Conservation (phyloP, 2,329 filamentous ascomycete species). For the Xylaria sp. region DNA sequence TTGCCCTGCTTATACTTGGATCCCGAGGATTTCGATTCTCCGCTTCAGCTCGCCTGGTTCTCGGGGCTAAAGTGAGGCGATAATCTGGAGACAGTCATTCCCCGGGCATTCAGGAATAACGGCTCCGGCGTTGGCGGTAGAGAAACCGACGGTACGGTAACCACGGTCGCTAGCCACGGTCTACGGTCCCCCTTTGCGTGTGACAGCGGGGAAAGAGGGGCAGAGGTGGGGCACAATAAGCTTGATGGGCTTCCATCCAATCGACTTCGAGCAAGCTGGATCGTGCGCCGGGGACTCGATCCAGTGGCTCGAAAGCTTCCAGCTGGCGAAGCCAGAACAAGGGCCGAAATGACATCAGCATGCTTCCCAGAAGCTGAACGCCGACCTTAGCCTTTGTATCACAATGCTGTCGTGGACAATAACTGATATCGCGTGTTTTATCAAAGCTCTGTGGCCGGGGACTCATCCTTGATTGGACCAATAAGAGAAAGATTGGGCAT, state of each 20-base stretch:
- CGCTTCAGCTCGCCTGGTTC: neutral
- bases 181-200: neutral
- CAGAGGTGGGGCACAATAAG: neutral
- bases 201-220: constrained; percentile 30
- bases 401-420: neutral
- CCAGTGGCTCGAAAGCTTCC: constrained; percentile 23
- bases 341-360: constrained; percentile 26
- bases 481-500: neutral
- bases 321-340: constrained; percentile 16
- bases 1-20: neutral
- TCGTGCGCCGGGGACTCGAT: constrained; percentile 32
- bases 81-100: neutral
- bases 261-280: constrained; percentile 33
- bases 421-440: neutral
- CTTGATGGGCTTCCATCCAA: constrained; percentile 19
- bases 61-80: neutral
- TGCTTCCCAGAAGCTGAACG: neutral
- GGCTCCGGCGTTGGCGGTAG: neutral
- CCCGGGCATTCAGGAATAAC: neutral
- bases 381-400: neutral
- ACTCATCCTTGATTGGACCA: neutral
- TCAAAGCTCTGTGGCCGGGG: constrained; percentile 1
- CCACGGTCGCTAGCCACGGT: neutral
- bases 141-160: neutral
- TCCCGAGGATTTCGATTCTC: neutral